Base-by-base conservation (phyloP, 148 eudicot genomes). In the Talinum fruticosum region DNA sequence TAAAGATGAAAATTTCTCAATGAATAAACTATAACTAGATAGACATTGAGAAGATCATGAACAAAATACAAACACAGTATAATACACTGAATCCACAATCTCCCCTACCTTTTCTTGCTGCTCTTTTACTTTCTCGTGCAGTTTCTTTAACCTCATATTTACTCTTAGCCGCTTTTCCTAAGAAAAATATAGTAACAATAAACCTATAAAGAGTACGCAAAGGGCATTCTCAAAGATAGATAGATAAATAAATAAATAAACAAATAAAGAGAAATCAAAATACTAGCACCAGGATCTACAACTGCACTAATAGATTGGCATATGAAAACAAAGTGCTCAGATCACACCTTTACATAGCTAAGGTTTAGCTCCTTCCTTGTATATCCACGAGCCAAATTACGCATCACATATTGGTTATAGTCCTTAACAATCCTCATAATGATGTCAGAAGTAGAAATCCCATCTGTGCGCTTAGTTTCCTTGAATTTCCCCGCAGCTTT, bases 351-450 rank as follows among this genome's bases (percentile, higher is more conserved):
- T 35, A 87, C 92, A 73, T 82, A 91, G 85, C 95, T 91, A 70
- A 91, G 89, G 67, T 89, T 88, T 14, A 89, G 87, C 45, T 91
- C 90, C 76, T 91, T 91, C 71, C 95, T 89, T 29, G 92, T 79
- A 71, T 91, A 91, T 66, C 95, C 95, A 12, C 95, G 87, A 78
- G 80, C 90, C 89, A 91, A 80, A 79, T 91, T 91, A 51, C 95
- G 92, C 90, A 91, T 84, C 79, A 91, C 92, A 83, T 91, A 91
- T 66, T 89, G 86, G 72, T 91, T 91, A 68, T 91, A 91, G 79
- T 91, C 95, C 75, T 91, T 91, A 8, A 89, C 86, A 67, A 91
- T 89, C 76, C 90, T 91, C 95, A 91, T 91, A 66, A 91, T 87
- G 26, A 91, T 84, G 69, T 91, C 95, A 13, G 92, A 91, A 23